Evolutionary conservation across 176 grass and related monocot species (phyloP), one percentile per base, ranked within the genome.

Genomic region (Juncus inflexus): DNA sequence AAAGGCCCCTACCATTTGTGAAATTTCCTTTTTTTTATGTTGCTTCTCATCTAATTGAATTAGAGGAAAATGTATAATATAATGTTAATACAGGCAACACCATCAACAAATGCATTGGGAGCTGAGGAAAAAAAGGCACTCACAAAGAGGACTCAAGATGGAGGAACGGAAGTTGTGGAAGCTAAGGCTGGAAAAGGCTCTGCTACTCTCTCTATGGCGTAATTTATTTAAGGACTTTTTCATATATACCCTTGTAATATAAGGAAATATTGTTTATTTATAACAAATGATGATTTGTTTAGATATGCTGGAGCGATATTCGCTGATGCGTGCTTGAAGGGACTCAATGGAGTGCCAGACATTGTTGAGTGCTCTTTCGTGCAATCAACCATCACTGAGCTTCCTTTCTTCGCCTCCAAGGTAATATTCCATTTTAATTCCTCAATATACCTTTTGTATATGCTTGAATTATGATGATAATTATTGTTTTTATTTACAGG

Each of bases 371-470:
- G 85, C 67, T 84, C 88, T 73, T 99, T 84, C 77, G 94, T 99
- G 72, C 94, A 99, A 72, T 99, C 94, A 67, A 89, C 82, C 0
- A 69, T 99, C 50, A 86, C 94, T 4, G 85, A 86, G 67, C 76
- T 99, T 60, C 94, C 94, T 35, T 99, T 92, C 80, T 99, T 99
- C 74, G 88, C 94, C 72, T 99, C 94, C 65, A 92, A 89, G 94
- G 94, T 99, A 28, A 58, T 3, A 9, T 45, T 40, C 38, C 40
- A 36, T 59, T 66, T 45, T 63, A 53, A 53, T 12, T 66, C 14
- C 58, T 55, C 10, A 40, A 51, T 37, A 53, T 52, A 50, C 41
- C 19, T 60, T 19, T 68, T 19, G 1, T 37, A 68, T 19, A 12
- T 28, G 3, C 36, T 16, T 38, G 37, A 60, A 12, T 54, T 3